Conservation (phyloP, 352 stramenopile species). For the Phytophthora cajani region DNA sequence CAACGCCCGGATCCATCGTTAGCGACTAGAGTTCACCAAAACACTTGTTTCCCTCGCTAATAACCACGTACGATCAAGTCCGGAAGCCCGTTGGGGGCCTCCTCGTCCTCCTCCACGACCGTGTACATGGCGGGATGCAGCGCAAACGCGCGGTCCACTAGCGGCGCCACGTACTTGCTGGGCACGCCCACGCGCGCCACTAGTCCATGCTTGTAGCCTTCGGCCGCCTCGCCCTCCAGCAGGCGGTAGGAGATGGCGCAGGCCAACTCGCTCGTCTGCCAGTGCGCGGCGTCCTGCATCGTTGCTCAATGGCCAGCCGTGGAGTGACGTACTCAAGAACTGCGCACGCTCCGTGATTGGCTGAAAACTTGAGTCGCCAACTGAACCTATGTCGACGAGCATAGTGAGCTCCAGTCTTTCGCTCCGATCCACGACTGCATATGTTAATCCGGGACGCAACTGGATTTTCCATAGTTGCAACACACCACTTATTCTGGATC, state of each 20-base stretch:
- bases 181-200: constrained; percentile 46
- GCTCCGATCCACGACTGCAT: neutral
- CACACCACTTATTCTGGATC: constrained; percentile 16
- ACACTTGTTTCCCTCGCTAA: constrained; percentile 3
- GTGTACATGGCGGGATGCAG: constrained; percentile 55
- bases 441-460: constrained; percentile 15
- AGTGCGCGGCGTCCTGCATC: constrained; percentile 36
- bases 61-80: constrained; percentile 46
- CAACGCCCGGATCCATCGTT: constrained; percentile 11
- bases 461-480: neutral
- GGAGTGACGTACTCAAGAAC: constrained; percentile 3
- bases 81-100: constrained; percentile 17
- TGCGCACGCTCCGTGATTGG: constrained; percentile 12
- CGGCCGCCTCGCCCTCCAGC: constrained; percentile 32
- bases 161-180: constrained; percentile 50
- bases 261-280: constrained; percentile 50
- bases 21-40: constrained; percentile 16
- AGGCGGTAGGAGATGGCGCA: constrained; percentile 45
- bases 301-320: constrained; percentile 4
- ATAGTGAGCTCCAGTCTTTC: constrained; percentile 15
- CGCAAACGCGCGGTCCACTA: constrained; percentile 54
- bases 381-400: constrained; percentile 25
- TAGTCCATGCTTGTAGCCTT: constrained; percentile 39
- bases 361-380: constrained; percentile 3
- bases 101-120: constrained; percentile 29